Conservation (phyloP, 176 grass and related monocot genomes). For the Carex parvula region DNA sequence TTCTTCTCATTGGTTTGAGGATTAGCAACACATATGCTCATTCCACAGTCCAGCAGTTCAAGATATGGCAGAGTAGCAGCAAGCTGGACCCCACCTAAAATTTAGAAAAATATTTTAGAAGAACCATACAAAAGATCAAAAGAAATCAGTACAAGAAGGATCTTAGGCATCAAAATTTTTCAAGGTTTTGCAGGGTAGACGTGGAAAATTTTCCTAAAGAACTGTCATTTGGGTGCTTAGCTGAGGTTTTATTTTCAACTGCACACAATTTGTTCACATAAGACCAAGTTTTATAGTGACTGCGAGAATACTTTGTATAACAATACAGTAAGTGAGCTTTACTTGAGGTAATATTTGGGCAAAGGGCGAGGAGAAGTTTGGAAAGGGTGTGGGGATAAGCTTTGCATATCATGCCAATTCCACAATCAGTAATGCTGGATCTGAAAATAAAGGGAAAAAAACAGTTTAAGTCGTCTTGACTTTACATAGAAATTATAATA, state of each 20-base stretch:
- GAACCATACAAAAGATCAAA: background rate
- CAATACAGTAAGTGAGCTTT: constrained; percentile 20
- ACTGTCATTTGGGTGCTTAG: background rate
- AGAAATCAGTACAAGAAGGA: background rate
- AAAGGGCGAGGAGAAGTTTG: constrained; percentile 52
- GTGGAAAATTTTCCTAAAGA: background rate
- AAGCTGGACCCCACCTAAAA: constrained; percentile 64
- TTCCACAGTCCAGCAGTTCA: constrained; percentile 75
- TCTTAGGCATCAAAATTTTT: background rate
- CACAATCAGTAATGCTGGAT: constrained; percentile 82
- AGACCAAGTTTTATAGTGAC: background rate
- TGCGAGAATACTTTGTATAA: background rate
- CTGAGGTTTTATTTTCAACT: background rate
- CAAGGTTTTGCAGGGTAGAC: background rate
- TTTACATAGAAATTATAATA: constrained; percentile 4
- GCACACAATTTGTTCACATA: background rate
- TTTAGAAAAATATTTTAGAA: constrained; percentile 13
- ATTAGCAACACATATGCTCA: constrained; percentile 44
- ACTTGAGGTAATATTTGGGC: constrained; percentile 87
- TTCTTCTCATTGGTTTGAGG: constrained; percentile 30
- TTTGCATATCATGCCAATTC: constrained; percentile 78
- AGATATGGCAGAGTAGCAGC: constrained; percentile 72
- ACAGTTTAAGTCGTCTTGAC: background rate
- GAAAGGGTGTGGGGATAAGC: constrained; percentile 54
- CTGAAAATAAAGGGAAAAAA: constrained; percentile 43